phyloP scores from a whole-genome alignment of 2,329 filamentous ascomycete species.

The Colletotrichum paranaense region DNA sequence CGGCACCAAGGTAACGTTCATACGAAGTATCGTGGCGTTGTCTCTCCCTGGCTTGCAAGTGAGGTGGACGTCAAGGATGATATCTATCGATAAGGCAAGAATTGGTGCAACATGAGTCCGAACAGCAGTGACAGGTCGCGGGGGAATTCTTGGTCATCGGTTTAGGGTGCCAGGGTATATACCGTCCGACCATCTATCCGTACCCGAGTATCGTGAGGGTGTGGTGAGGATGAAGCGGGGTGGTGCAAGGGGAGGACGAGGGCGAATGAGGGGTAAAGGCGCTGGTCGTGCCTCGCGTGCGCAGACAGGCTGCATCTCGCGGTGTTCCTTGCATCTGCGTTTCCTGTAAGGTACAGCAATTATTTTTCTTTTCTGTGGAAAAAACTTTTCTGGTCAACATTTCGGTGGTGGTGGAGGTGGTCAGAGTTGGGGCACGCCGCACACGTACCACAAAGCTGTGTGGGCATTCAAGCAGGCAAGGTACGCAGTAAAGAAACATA shows the following conservation, averaged over 20 bases:
- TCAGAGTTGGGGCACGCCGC: not conserved
- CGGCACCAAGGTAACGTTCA: slow-evolving; percentile 3
- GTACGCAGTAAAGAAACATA: not conserved
- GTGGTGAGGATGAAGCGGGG: slow-evolving; percentile 25
- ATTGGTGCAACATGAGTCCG: slow-evolving; percentile 11
- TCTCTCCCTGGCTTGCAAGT: not conserved
- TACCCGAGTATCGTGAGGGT: slow-evolving; percentile 21
- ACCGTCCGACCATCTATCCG: slow-evolving; percentile 4
- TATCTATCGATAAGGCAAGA: slow-evolving; percentile 24
- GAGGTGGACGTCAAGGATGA: not conserved
- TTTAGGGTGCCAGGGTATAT: not conserved
- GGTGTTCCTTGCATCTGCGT: slow-evolving; percentile 30
- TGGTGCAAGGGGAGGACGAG: slow-evolving; percentile 19
- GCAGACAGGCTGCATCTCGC: not conserved
- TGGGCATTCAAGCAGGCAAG: not conserved
- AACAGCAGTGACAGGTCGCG: not conserved
- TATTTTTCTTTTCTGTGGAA: slow-evolving; percentile 1
- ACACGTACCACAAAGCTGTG: not conserved
- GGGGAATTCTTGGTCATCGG: slow-evolving; percentile 21
- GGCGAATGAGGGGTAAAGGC: slow-evolving; percentile 19
- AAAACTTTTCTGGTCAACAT: not conserved
- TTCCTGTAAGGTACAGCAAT: slow-evolving; percentile 27
- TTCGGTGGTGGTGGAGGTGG: not conserved
- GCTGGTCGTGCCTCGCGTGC: not conserved
- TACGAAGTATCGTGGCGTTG: not conserved